Conservation (phyloP, 2,329 filamentous ascomycete genomes). For the Pseudogymnoascus verrucosus region DNA sequence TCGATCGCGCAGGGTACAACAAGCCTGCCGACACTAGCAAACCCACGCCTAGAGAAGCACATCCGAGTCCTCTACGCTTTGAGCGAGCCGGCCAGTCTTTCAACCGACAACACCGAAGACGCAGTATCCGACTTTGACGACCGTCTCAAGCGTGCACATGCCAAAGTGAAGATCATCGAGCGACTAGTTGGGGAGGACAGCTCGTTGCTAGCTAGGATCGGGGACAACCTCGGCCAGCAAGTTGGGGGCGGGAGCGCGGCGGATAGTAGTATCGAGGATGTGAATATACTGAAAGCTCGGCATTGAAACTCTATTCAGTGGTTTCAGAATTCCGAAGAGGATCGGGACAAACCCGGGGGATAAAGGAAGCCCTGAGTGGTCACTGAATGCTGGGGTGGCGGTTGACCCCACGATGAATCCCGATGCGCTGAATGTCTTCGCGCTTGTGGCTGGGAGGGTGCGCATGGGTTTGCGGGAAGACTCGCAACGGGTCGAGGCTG, state of each 20-base stretch:
- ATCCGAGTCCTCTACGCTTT: conserved; percentile 66
- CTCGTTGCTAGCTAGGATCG: conserved; percentile 19
- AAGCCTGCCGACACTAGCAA: conserved; percentile 42
- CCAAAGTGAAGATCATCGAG: conserved; percentile 80
- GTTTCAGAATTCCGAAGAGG: background rate
- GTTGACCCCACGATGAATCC: background rate
- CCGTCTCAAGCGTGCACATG: conserved; percentile 70
- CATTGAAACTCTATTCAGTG: conserved; percentile 14
- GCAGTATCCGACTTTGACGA: conserved; percentile 89
- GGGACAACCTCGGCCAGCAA: conserved; percentile 11
- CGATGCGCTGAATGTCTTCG: background rate
- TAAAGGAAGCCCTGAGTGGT: background rate
- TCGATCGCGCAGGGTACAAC: conserved; percentile 6
- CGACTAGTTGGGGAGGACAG: conserved; percentile 50
- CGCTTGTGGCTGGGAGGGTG: background rate
- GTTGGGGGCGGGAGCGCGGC: conserved; percentile 23
- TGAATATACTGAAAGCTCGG: conserved; percentile 33
- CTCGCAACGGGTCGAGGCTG: background rate
- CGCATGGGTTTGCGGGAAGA: background rate
- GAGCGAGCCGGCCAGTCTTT: conserved; percentile 68
- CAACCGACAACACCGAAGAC: conserved; percentile 78
- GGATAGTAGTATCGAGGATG: conserved; percentile 39
- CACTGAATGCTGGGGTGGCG: background rate
- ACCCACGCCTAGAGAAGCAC: conserved; percentile 67
- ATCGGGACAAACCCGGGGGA: background rate